Conservation (phyloP, 2,329 filamentous ascomycete species). For the Chalara sp. region DNA sequence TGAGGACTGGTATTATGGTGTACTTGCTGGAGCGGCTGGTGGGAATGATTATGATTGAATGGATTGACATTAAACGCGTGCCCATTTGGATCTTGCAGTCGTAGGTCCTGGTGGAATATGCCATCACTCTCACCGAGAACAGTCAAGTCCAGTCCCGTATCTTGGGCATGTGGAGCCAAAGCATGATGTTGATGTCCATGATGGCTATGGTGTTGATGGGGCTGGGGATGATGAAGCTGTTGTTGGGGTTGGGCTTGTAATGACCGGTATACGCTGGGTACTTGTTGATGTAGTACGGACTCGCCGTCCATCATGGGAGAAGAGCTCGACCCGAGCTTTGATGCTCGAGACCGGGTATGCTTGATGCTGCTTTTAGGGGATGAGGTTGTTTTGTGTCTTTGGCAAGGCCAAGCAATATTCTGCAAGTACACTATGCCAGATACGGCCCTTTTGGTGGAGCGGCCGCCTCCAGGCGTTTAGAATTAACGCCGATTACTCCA, state of each 20-base stretch:
- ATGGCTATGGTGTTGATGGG: slow-evolving; percentile 13
- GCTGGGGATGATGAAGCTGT: slow-evolving; percentile 25
- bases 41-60: slow-evolving; percentile 29
- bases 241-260: slow-evolving; percentile 27
- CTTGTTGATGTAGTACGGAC: slow-evolving; percentile 25
- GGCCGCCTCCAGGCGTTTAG: too few species aligned
- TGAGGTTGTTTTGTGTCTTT: slow-evolving; percentile 3
- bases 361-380: slow-evolving; percentile 20
- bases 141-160: slow-evolving; percentile 30
- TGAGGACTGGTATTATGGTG: slow-evolving; percentile 25
- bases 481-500: too few species aligned
- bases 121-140: slow-evolving; percentile 32
- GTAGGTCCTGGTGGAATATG: slow-evolving; percentile 32
- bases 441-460: too few species aligned
- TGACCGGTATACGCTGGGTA: slow-evolving; percentile 21
- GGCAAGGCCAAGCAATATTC: too few species aligned
- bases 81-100: slow-evolving; percentile 28
- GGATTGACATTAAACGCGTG: slow-evolving; percentile 29
- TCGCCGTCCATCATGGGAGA: slow-evolving; percentile 23
- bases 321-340: slow-evolving; percentile 18
- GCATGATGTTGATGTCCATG: slow-evolving; percentile 17
- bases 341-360: slow-evolving; percentile 12
- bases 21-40: slow-evolving; percentile 22
- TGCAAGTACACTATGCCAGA: too few species aligned
- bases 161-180: slow-evolving; percentile 27